Percentiles rank a stretch among this genome's conserved stretches.
phyloP scores from a whole-genome alignment of 108 stramenopile species.

The Schizochytrium sp. region DNA sequence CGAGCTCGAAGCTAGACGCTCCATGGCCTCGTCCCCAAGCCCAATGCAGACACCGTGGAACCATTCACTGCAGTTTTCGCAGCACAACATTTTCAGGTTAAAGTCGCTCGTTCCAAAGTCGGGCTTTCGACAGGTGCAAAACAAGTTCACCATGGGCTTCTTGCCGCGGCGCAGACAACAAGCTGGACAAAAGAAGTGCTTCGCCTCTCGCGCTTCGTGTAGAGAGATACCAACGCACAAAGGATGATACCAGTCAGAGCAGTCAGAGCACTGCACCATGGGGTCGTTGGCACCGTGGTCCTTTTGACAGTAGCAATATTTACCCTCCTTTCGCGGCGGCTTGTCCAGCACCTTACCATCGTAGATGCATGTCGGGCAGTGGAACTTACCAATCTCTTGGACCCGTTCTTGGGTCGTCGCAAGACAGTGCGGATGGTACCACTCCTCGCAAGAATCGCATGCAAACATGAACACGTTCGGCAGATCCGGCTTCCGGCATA shows the following conservation, averaged over 20 bases:
- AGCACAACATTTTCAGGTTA: neutral
- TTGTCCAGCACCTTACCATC: neutral
- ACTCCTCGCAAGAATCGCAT: neutral
- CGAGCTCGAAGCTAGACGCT: neutral
- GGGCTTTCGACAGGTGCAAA: neutral
- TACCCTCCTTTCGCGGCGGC: neutral
- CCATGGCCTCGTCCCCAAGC: neutral
- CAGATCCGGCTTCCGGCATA: neutral
- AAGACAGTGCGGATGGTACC: conserved; percentile 1
- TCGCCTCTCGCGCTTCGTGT: neutral
- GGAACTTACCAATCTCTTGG: neutral
- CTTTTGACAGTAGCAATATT: neutral
- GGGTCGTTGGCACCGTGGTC: neutral
- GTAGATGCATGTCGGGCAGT: neutral
- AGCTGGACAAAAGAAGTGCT: neutral
- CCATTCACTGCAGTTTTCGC: neutral
- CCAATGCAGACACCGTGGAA: neutral
- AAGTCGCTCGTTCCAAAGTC: conserved; percentile 16
- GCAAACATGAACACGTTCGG: neutral
- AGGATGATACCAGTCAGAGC: neutral
- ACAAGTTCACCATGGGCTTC: neutral
- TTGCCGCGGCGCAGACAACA: neutral
- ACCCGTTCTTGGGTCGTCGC: neutral
- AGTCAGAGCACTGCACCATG: neutral
- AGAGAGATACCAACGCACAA: neutral